Evolutionary conservation across 1,284 basidiomycete species (phyloP).

Genomic region (Boletus coffeatus): DNA sequence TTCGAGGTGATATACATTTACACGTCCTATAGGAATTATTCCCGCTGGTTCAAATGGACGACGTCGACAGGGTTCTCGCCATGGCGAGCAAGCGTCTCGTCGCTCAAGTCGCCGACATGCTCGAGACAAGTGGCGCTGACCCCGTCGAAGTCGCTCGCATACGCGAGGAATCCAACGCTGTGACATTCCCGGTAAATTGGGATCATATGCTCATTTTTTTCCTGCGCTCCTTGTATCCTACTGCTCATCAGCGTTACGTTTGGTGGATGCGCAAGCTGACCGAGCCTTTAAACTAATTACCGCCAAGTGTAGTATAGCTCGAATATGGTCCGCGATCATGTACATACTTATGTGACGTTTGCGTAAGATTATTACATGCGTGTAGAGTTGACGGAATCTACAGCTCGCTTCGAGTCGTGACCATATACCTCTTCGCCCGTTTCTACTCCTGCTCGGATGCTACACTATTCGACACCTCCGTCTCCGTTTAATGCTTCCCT

Average conservation of each 20-base stretch:
- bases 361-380: too few relatives aligned
- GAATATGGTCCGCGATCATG: too few relatives aligned
- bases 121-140: neutral
- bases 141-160: neutral
- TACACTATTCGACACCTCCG: too few relatives aligned
- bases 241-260: neutral
- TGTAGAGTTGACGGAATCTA: too few relatives aligned
- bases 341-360: too few relatives aligned
- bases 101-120: neutral
- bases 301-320: too few relatives aligned
- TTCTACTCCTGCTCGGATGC: too few relatives aligned
- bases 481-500: too few relatives aligned
- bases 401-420: too few relatives aligned
- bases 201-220: neutral
- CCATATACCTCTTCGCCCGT: too few relatives aligned
- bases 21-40: neutral
- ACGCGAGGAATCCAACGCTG: neutral
- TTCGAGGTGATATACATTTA: neutral
- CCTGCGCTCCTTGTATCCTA: neutral
- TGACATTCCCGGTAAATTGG: neutral
- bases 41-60: neutral
- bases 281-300: too few relatives aligned
- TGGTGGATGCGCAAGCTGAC: neutral
- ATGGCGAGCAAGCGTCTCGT: neutral
- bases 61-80: neutral